Conservation (phyloP, 2,329 filamentous ascomycete genomes). For the Fusarium robinianum region DNA sequence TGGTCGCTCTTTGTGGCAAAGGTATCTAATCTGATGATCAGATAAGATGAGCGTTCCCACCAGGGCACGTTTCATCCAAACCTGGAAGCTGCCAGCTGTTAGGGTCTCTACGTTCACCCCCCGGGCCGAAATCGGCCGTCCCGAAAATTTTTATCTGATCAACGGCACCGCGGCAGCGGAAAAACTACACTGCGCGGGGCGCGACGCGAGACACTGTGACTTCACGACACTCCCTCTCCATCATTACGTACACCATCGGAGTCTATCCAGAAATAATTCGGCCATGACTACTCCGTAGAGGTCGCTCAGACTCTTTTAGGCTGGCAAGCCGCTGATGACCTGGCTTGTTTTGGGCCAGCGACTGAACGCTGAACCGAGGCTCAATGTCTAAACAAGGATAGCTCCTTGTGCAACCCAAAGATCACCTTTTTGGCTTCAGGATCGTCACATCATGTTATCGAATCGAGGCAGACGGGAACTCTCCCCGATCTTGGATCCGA, state of each 20-base stretch:
- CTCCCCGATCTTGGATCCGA: neutral
- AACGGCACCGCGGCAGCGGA: conserved; percentile 7
- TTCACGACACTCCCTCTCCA: conserved; percentile 5
- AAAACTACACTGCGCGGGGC: conserved; percentile 3
- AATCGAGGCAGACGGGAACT: neutral
- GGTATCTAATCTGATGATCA: conserved; percentile 52
- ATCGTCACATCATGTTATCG: neutral
- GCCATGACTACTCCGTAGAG: neutral
- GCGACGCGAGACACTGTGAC: neutral
- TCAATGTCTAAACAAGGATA: neutral
- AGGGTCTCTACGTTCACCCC: conserved; percentile 18
- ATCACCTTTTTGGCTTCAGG: neutral
- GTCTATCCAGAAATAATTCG: conserved; percentile 9
- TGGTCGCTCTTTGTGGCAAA: conserved; percentile 7
- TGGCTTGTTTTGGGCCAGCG: neutral
- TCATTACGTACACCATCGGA: conserved; percentile 23
- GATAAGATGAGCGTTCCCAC: conserved; percentile 45
- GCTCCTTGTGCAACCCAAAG: neutral
- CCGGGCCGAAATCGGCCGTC: conserved; percentile 30
- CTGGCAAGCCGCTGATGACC: conserved; percentile 3
- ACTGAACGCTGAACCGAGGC: no score
- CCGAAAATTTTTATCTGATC: conserved; percentile 37
- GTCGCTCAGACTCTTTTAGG: conserved; percentile 1
- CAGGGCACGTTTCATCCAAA: neutral
- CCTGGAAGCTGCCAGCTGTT: neutral